These are phyloP conservation scores for Tetracladium maxilliforme DNA, from an alignment of 2,329 filamentous ascomycete genomes.

Conservation along the genomic window DNA sequence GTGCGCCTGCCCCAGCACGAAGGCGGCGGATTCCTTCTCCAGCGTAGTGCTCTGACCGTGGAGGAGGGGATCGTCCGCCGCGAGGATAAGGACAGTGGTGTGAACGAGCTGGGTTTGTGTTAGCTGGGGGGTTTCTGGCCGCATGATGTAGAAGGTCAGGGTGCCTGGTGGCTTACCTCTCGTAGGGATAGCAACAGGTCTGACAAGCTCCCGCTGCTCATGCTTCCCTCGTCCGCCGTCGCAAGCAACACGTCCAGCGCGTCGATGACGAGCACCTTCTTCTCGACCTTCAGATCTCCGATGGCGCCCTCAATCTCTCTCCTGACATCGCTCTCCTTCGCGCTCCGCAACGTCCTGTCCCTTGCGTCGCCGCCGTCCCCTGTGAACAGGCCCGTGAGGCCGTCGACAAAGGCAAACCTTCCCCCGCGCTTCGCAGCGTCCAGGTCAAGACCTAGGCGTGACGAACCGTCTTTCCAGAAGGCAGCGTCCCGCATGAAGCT, in stretches of 20 bases:
- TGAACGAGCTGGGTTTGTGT: constrained; percentile 44
- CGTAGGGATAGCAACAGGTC: constrained; percentile 43
- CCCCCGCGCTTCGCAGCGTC: constrained; percentile 38
- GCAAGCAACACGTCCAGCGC: constrained; percentile 52
- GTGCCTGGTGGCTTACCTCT: constrained; percentile 34
- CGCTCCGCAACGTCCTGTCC: constrained; percentile 4
- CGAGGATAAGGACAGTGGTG: constrained; percentile 49
- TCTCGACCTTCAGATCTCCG: constrained; percentile 11
- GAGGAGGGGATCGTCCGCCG: constrained; percentile 63
- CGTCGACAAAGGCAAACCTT: constrained; percentile 70
- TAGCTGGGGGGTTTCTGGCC: background rate
- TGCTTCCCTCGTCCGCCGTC: constrained; percentile 29
- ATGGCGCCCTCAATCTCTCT: constrained; percentile 1
- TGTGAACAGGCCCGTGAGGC: constrained; percentile 43
- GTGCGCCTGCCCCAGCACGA: constrained; percentile 61
- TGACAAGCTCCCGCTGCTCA: constrained; percentile 29
- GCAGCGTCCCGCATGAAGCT: constrained; percentile 67
- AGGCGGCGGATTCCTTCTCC: constrained; percentile 56
- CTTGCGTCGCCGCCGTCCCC: constrained; percentile 1
- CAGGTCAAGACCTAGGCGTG: constrained; percentile 63
- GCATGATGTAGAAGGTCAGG: background rate
- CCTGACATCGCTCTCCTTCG: constrained; percentile 2
- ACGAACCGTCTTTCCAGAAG: constrained; percentile 65
- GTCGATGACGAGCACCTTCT: constrained; percentile 48
- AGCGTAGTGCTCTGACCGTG: constrained; percentile 44